Evolutionary conservation across 163 green algal species (phyloP).

Genomic region (Scenedesmus sp.): DNA sequence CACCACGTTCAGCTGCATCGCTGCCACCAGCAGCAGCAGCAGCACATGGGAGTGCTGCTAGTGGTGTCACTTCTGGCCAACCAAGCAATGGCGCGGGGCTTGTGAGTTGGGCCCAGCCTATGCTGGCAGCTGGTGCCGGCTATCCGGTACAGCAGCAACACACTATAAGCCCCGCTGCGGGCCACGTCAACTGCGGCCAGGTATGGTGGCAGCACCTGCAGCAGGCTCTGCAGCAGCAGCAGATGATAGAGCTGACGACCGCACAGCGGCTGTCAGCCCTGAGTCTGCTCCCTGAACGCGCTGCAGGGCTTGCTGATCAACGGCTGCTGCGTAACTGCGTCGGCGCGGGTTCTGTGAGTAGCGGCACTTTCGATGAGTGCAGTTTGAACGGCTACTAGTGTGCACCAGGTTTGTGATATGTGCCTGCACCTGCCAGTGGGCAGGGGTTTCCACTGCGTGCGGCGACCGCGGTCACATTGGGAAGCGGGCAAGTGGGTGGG

Average conservation of each 20-base stretch:
- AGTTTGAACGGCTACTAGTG: no score
- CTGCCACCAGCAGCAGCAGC: background rate
- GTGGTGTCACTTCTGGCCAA: background rate
- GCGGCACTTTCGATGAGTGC: no score
- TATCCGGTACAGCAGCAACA: background rate
- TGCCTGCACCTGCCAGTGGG: no score
- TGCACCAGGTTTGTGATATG: no score
- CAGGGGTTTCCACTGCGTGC: no score
- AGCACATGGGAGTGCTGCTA: background rate
- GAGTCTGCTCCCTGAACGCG: background rate
- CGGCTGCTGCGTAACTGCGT: background rate
- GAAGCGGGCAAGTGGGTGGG: no score
- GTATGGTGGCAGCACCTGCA: background rate
- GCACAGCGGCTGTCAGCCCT: background rate
- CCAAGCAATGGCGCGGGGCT: background rate
- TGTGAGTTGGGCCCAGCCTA: background rate
- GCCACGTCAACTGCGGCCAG: background rate
- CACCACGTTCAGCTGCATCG: background rate
- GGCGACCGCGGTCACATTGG: no score
- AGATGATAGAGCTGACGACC: slow-evolving; percentile 6
- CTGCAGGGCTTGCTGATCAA: background rate
- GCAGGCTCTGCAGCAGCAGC: background rate
- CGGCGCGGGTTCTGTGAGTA: no score
- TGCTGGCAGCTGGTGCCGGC: background rate
- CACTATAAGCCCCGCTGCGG: background rate